Percentiles rank a stretch among this genome's conserved stretches.
Evolutionary conservation across 768 basidiomycete genomes (phyloP).

Genomic region (Kwoniella pini): DNA sequence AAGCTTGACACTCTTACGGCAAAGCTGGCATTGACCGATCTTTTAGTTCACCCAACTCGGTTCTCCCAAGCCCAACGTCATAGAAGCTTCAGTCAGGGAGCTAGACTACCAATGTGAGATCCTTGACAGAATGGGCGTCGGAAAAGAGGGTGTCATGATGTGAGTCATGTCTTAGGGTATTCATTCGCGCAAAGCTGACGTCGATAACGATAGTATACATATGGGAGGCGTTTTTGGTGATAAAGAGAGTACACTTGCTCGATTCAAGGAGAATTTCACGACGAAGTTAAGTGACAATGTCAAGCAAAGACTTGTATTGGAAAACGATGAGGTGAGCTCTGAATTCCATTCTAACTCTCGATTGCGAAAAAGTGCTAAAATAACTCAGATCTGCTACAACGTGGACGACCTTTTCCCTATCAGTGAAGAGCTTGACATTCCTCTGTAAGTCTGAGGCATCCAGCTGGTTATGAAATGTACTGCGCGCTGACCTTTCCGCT

Average conservation of each 20-base stretch:
- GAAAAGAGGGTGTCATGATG: slow-evolving; percentile 82
- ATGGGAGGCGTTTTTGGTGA: slow-evolving; percentile 83
- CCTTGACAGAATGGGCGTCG: slow-evolving; percentile 75
- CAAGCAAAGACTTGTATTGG: slow-evolving; percentile 75
- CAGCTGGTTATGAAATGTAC: slow-evolving; percentile 11
- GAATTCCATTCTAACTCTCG: neutral
- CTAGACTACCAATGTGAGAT: slow-evolving; percentile 84
- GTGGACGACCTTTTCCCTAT: slow-evolving; percentile 84
- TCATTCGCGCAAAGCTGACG: neutral
- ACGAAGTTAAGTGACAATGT: slow-evolving; percentile 65
- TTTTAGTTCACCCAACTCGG: slow-evolving; percentile 62
- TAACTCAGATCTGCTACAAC: slow-evolving; percentile 71
- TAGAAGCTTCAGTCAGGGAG: slow-evolving; percentile 75
- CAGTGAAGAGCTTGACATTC: slow-evolving; percentile 78
- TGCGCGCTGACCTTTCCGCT: slow-evolving; percentile 9
- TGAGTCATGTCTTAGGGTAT: slow-evolving; percentile 51
- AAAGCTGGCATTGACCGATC: neutral
- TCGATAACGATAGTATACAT: slow-evolving; percentile 54
- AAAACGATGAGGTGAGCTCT: slow-evolving; percentile 80
- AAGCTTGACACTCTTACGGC: neutral
- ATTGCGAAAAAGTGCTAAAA: neutral
- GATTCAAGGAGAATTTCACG: slow-evolving; percentile 71
- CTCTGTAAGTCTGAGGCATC: slow-evolving; percentile 58
- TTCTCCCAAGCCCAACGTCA: slow-evolving; percentile 72
- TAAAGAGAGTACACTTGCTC: slow-evolving; percentile 67